Evolutionary conservation across 2,329 filamentous ascomycete genomes (phyloP).

Genomic region (Ceratocystiopsis minuta): DNA sequence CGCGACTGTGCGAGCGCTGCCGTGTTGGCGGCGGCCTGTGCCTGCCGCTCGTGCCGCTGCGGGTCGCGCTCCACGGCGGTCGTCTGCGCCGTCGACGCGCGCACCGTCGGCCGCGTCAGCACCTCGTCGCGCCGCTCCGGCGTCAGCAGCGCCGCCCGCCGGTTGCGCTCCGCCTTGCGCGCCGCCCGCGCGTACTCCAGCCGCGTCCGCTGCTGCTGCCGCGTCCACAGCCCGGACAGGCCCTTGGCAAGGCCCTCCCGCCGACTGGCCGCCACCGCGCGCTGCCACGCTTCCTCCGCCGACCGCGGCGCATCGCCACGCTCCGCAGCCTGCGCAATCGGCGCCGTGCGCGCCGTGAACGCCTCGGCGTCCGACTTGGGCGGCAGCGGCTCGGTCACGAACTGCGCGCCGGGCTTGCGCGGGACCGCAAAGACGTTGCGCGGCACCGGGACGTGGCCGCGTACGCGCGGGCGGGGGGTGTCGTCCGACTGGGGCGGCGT

Average conservation of each 20-base stretch:
- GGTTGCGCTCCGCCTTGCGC: constrained; percentile 28
- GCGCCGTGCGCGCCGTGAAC: constrained; percentile 44
- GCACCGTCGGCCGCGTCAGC: constrained; percentile 52
- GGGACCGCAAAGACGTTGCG: constrained; percentile 51
- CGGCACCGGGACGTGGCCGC: constrained; percentile 70
- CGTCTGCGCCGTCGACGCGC: constrained; percentile 29
- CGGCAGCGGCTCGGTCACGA: background rate
- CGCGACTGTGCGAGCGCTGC: constrained; percentile 29
- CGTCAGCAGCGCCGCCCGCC: constrained; percentile 32
- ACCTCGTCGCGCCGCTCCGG: constrained; percentile 60
- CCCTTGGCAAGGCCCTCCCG: constrained; percentile 56
- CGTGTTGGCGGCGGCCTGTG: constrained; percentile 22
- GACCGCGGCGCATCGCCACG: constrained; percentile 19
- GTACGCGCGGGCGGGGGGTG: constrained; percentile 29
- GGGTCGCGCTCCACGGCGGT: constrained; percentile 43
- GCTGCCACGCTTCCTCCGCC: constrained; percentile 42
- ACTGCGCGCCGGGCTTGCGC: constrained; percentile 6
- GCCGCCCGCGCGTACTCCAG: constrained; percentile 11
- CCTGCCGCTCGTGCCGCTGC: constrained; percentile 36
- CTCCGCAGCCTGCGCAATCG: constrained; percentile 27
- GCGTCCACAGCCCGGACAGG: constrained; percentile 47
- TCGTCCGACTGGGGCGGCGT: constrained; percentile 52
- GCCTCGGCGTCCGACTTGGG: constrained; percentile 39
- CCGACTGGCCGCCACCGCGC: constrained; percentile 51
- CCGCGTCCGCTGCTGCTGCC: constrained; percentile 33